Evolutionary conservation across 1,284 basidiomycete genomes (phyloP).

Genomic region (Puccinia hordei): DNA sequence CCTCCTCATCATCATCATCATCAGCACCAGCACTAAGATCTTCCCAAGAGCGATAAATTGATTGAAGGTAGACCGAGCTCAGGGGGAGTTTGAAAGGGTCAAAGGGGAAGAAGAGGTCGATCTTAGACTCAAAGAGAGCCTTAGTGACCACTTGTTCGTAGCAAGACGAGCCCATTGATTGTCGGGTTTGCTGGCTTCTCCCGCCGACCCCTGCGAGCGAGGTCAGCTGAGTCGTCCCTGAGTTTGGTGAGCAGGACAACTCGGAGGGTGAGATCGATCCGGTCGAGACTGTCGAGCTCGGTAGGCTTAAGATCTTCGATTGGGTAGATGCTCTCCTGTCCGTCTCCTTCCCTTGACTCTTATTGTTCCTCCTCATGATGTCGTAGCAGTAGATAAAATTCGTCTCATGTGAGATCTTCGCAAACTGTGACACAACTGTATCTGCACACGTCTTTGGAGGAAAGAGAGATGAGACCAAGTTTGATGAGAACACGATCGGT

Average conservation of each 20-base stretch:
- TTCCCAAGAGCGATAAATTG: constrained; percentile 64
- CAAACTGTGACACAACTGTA: constrained; percentile 90
- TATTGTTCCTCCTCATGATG: constrained; percentile 80
- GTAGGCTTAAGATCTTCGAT: constrained; percentile 4
- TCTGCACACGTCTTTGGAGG: constrained; percentile 70
- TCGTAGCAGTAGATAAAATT: constrained; percentile 94
- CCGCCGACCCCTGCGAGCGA: constrained; percentile 50
- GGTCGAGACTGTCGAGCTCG: constrained; percentile 56
- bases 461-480: background rate
- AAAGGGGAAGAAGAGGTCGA: constrained; percentile 97
- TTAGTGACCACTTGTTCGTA: constrained; percentile 48
- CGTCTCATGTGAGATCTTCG: constrained; percentile 85
- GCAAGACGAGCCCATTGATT: background rate
- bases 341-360: background rate
- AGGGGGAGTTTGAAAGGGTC: constrained; percentile 88
- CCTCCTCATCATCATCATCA: constrained; percentile 57
- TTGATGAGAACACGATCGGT: background rate
- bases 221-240: constrained; percentile 52
- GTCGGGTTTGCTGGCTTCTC: background rate
- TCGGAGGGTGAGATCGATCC: constrained; percentile 55
- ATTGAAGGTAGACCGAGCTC: constrained; percentile 62
- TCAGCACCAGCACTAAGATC: constrained; percentile 61
- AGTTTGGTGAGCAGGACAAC: background rate
- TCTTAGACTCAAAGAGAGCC: constrained; percentile 65
- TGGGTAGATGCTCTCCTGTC: background rate